Conservation (phyloP, 305 asterid species). For the Solanum hybrid region DNA sequence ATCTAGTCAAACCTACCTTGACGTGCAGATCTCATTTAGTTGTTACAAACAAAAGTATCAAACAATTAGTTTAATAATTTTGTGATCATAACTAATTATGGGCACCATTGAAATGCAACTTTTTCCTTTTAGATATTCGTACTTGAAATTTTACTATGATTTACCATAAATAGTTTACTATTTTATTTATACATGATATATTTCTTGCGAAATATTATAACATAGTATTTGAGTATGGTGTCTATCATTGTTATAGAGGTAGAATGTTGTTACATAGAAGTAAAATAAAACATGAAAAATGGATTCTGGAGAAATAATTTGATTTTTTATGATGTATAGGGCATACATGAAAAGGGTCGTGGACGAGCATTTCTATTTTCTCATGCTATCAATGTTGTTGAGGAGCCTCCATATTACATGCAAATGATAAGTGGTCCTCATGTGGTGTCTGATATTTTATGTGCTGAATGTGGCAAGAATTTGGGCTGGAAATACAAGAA, state of each 20-base stretch:
- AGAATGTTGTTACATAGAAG: not conserved
- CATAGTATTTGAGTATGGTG: not conserved
- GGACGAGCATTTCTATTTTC: conserved; percentile 13
- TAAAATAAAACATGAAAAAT: not conserved
- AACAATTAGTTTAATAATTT: no score
- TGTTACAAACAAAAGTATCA: not conserved
- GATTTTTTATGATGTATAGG: not conserved
- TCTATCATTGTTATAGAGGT: not conserved
- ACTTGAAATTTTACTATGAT: no score
- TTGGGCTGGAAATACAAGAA: conserved; percentile 7
- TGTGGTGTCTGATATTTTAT: conserved; percentile 2
- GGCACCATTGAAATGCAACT: not conserved
- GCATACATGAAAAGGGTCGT: not conserved
- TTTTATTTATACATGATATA: no score
- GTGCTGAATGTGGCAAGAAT: conserved; percentile 8
- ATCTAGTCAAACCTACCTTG: not conserved
- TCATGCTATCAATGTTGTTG: not conserved
- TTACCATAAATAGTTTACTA: no score
- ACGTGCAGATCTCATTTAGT: not conserved
- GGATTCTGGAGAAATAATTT: not conserved
- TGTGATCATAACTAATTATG: not conserved
- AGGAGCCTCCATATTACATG: not conserved
- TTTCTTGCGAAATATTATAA: not conserved
- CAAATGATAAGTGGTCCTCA: not conserved
- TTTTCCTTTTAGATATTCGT: not conserved